A percentile compares a stretch with the other conserved stretches of the same genome.
These are phyloP conservation scores for Porpolomopsis calyptriformis DNA, from an alignment of 768 basidiomycete genomes.

Conservation along the genomic window DNA sequence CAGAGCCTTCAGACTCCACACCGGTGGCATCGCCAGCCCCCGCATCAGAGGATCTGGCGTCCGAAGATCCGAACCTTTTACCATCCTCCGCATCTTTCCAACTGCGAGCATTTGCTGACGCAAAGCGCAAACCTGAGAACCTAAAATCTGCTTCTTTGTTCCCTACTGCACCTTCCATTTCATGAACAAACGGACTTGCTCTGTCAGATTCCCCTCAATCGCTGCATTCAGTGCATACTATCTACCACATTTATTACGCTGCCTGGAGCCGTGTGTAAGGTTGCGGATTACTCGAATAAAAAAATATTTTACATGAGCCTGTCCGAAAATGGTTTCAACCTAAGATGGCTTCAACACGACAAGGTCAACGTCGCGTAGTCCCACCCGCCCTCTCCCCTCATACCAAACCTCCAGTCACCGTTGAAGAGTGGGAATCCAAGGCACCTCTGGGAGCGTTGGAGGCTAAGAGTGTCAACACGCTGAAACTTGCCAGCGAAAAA, in stretches of 20 bases:
- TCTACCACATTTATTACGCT: too few species aligned
- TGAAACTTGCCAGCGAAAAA: constrained; percentile 51
- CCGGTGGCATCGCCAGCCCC: neutral
- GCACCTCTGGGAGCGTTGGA: constrained; percentile 67
- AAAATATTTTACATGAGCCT: neutral
- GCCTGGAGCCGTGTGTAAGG: neutral
- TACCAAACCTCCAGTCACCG: constrained; percentile 38
- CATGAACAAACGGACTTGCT: too few species aligned
- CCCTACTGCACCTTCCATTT: neutral
- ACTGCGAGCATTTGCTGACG: neutral
- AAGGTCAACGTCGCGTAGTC: constrained; percentile 5
- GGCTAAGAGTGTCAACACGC: constrained; percentile 47
- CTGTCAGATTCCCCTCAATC: too few species aligned
- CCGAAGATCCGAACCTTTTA: neutral
- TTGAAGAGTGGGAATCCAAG: constrained; percentile 89
- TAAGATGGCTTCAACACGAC: constrained; percentile 7
- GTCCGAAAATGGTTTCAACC: neutral
- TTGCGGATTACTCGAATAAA: neutral
- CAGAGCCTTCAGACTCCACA: neutral
- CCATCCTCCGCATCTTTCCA: neutral
- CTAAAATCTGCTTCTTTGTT: neutral
- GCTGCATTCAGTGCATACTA: too few species aligned
- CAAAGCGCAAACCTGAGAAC: neutral
- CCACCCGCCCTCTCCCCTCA: constrained; percentile 12
- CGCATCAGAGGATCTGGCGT: neutral